phyloP scores from a whole-genome alignment of 108 stramenopile species.

The Nitzschia palea region DNA sequence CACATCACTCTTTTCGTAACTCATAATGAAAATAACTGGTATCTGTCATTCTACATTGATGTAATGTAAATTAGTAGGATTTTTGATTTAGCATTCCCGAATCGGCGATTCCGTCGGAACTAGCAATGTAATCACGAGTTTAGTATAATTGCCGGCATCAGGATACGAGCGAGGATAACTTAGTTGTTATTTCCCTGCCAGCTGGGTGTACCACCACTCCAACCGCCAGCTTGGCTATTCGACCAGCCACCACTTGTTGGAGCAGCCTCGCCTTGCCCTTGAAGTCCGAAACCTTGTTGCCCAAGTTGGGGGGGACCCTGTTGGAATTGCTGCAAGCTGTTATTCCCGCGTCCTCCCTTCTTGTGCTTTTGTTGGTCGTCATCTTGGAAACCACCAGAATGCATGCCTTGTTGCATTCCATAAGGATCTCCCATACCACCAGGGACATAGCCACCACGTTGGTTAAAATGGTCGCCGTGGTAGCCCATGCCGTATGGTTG shows the following conservation, averaged over 20 bases:
- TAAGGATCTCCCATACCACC: constrained; percentile 54
- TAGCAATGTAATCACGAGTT: no score
- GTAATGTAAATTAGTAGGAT: neutral
- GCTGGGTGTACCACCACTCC: constrained; percentile 42
- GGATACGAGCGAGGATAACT: no score
- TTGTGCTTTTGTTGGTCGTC: constrained; percentile 62
- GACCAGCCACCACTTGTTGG: constrained; percentile 49
- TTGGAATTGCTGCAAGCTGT: constrained; percentile 51
- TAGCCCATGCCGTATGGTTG: constrained; percentile 67
- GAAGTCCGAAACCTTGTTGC: constrained; percentile 67
- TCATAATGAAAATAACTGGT: no score
- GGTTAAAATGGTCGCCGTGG: constrained; percentile 42
- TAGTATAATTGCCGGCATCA: no score
- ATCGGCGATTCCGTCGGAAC: no score
- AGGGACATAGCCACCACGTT: constrained; percentile 63
- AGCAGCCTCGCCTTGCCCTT: constrained; percentile 40
- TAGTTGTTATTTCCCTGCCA: constrained; percentile 37
- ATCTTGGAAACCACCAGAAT: constrained; percentile 50
- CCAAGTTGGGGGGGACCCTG: constrained; percentile 47
- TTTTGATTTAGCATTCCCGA: no score
- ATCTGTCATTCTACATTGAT: no score
- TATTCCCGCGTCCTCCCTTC: constrained; percentile 52
- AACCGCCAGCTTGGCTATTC: constrained; percentile 47
- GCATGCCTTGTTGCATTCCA: constrained; percentile 61
- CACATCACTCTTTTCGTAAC: no score